Evolutionary conservation across 2,329 filamentous ascomycete genomes (phyloP).

Genomic region (Microsporum audouinii): DNA sequence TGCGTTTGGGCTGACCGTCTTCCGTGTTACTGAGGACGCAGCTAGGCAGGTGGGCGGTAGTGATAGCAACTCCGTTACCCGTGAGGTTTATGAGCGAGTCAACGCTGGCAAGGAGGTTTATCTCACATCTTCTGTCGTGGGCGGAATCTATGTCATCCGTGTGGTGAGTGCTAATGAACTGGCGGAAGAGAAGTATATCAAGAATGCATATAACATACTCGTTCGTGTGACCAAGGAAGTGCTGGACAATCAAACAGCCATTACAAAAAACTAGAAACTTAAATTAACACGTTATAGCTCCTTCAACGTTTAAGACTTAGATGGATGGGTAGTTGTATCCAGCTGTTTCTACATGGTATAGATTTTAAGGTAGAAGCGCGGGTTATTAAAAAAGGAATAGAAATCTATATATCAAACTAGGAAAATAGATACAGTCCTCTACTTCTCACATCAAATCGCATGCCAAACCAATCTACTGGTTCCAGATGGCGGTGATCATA

Average conservation of each 20-base stretch:
- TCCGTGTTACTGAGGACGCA: constrained; percentile 47
- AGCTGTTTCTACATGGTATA: too few relatives aligned
- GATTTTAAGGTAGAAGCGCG: too few relatives aligned
- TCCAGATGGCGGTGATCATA: constrained; percentile 1
- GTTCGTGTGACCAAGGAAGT: constrained; percentile 52
- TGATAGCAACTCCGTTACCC: constrained; percentile 38
- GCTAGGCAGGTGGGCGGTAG: not conserved
- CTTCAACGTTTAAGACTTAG: too few relatives aligned
- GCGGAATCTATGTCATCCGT: constrained; percentile 64
- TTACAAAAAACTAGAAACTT: not conserved
- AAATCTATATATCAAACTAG: not conserved
- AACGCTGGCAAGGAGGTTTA: constrained; percentile 69
- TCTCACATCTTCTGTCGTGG: constrained; percentile 65
- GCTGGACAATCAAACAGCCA: not conserved
- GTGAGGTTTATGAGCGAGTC: constrained; percentile 61
- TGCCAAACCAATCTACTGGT: not conserved
- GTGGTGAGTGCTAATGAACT: constrained; percentile 62
- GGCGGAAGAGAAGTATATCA: constrained; percentile 61
- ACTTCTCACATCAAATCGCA: not conserved
- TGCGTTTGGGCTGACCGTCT: constrained; percentile 66
- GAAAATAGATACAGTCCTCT: not conserved
- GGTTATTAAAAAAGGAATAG: not conserved
- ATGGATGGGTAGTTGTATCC: too few relatives aligned
- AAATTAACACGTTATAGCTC: not conserved
- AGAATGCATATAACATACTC: constrained; percentile 62